Conservation (phyloP, 805 yeast genomes). For the Myxozyma nipponensis region DNA sequence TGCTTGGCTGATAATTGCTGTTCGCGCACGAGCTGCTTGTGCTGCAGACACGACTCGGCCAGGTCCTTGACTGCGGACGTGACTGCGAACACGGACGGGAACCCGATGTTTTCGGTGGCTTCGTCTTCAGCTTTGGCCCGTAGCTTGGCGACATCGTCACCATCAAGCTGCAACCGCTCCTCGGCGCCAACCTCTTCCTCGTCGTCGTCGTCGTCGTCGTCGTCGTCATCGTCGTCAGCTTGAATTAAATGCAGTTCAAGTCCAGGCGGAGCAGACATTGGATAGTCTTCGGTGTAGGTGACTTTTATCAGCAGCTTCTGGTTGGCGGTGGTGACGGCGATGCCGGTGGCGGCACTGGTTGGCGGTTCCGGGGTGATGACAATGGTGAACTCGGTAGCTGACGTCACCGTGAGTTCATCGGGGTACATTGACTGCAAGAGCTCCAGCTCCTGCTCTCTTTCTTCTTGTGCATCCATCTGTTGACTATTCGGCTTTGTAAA, state of each 20-base stretch:
- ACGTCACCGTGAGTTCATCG: conserved; percentile 61
- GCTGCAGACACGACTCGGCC: conserved; percentile 64
- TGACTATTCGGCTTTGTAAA: no score
- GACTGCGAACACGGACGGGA: conserved; percentile 85
- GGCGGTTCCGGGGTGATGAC: conserved; percentile 60
- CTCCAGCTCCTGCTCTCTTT: conserved; percentile 85
- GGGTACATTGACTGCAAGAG: conserved; percentile 90
- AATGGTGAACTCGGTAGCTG: conserved; percentile 53
- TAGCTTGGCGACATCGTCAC: conserved; percentile 18
- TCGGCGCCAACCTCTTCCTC: conserved; percentile 51
- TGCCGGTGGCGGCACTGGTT: conserved; percentile 37
- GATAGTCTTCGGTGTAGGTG: conserved; percentile 71
- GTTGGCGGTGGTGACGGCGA: conserved; percentile 21
- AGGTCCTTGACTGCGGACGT: conserved; percentile 74
- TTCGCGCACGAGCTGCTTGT: conserved; percentile 54
- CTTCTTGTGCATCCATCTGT: conserved; percentile 71
- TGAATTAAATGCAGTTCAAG: conserved; percentile 42
- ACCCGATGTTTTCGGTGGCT: conserved; percentile 77
- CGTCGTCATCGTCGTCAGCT: conserved; percentile 38
- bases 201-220: conserved; percentile 49
- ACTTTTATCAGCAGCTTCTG: conserved; percentile 61
- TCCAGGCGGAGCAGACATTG: conserved; percentile 65
- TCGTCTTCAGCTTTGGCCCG: conserved; percentile 51
- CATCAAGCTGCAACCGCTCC: conserved; percentile 21
- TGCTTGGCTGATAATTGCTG: conserved; percentile 55